Evolutionary conservation across 495 filamentous ascomycete species (phyloP).

Genomic region (Hyaloscypha bicolor): DNA sequence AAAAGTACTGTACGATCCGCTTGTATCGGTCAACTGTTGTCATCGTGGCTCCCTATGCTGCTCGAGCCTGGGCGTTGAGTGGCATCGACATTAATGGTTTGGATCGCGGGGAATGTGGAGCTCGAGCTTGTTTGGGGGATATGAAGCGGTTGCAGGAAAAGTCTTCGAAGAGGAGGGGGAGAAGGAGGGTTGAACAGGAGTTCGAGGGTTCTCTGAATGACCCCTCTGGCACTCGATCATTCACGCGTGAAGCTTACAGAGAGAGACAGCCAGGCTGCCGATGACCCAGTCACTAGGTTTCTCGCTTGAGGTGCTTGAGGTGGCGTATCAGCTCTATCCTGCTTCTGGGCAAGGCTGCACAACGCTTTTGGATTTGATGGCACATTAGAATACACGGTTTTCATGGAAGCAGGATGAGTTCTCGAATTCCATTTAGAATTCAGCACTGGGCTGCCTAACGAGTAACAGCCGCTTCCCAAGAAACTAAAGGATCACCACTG

Average conservation of each 20-base stretch:
- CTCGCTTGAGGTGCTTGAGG: background rate
- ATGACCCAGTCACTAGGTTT: background rate
- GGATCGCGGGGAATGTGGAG: slow-evolving; percentile 17
- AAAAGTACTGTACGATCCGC: slow-evolving; percentile 88
- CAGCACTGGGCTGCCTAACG: too few species aligned
- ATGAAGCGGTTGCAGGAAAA: background rate
- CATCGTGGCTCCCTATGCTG: slow-evolving; percentile 44
- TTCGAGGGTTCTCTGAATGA: background rate
- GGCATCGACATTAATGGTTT: background rate
- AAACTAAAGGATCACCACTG: too few species aligned
- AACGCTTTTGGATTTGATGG: too few species aligned
- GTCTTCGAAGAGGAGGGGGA: background rate
- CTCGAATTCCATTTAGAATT: too few species aligned
- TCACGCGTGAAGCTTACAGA: background rate
- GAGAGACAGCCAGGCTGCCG: background rate
- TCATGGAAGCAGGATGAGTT: too few species aligned
- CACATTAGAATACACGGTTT: too few species aligned
- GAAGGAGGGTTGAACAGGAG: background rate
- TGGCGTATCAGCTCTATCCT: background rate
- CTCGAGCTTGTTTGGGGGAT: background rate
- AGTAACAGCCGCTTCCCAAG: too few species aligned
- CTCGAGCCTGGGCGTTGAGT: background rate
- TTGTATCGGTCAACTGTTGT: slow-evolving; percentile 67
- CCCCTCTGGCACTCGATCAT: background rate
- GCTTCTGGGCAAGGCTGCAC: background rate